phyloP scores from a whole-genome alignment of 768 basidiomycete genomes.

The Phlebiopsis gigantea region DNA sequence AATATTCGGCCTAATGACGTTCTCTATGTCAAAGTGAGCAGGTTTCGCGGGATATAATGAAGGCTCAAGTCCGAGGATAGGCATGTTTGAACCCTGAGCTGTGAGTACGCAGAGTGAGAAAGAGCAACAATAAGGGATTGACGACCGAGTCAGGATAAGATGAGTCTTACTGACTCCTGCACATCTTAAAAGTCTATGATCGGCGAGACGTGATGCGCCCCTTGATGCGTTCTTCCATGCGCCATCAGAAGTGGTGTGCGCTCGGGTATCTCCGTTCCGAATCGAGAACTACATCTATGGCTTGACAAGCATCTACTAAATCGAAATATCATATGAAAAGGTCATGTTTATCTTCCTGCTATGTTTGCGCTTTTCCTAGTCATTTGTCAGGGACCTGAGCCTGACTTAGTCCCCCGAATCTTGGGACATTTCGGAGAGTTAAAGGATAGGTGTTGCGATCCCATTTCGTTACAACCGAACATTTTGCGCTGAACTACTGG shows the following conservation, averaged over 20 bases:
- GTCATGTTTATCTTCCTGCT: too few relatives aligned
- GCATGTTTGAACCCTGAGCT: constrained; percentile 32
- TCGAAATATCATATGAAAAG: not conserved
- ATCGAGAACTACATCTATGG: too few relatives aligned
- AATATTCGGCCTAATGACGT: constrained; percentile 90
- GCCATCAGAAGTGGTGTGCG: not conserved
- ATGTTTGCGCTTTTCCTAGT: too few relatives aligned
- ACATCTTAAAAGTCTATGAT: not conserved
- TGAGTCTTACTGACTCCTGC: not conserved
- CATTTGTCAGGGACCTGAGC: too few relatives aligned
- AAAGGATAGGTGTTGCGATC: too few relatives aligned
- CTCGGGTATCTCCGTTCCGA: too few relatives aligned
- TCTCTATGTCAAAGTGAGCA: constrained; percentile 79
- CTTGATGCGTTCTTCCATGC: not conserved
- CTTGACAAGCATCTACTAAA: too few relatives aligned
- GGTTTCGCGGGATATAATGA: constrained; percentile 46
- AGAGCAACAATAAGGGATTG: not conserved
- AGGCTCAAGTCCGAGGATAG: constrained; percentile 56
- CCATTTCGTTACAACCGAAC: too few relatives aligned
- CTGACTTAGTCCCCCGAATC: too few relatives aligned
- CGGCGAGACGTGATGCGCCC: not conserved
- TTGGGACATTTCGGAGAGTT: too few relatives aligned
- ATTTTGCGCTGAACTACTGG: too few relatives aligned
- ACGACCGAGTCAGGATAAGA: not conserved
- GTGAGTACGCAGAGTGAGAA: not conserved